A percentile compares a stretch with the other conserved stretches of the same genome.
These are phyloP conservation scores for Pseudohalonectria lignicola DNA, from an alignment of 2,329 filamentous ascomycete species.

Conservation along the genomic window DNA sequence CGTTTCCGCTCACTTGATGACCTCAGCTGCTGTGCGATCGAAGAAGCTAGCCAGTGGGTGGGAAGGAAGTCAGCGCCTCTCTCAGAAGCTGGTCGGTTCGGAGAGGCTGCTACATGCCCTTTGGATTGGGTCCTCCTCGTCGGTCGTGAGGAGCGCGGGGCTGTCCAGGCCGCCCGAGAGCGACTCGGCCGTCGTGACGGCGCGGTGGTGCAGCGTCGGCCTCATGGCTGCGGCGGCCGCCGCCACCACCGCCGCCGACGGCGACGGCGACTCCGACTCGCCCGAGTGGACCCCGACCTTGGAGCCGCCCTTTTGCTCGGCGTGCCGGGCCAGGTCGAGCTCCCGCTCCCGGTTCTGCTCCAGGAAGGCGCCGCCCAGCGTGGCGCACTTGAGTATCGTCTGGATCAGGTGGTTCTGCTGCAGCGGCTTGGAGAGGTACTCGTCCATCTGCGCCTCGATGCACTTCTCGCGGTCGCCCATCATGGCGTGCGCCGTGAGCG, in stretches of 20 bases:
- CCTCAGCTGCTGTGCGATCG: conserved; percentile 8
- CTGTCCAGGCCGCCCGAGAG: conserved; percentile 48
- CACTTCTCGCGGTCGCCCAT: conserved; percentile 96
- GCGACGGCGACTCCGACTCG: conserved; percentile 6
- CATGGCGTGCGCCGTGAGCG: conserved; percentile 96
- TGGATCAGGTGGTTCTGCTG: conserved; percentile 15
- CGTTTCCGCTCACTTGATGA: no score
- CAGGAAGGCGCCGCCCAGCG: conserved; percentile 71
- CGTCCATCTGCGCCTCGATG: conserved; percentile 98
- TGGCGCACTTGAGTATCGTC: conserved; percentile 83
- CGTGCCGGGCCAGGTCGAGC: conserved; percentile 24
- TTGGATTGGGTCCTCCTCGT: conserved; percentile 45
- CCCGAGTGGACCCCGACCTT: no score
- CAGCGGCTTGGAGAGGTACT: conserved; percentile 74
- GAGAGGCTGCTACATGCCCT: conserved; percentile 40
- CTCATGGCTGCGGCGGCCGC: background rate
- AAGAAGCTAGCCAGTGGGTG: conserved; percentile 4
- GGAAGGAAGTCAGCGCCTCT: no score
- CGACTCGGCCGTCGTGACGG: conserved; percentile 58
- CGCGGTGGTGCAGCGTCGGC: conserved; percentile 16
- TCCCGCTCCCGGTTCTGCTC: conserved; percentile 62
- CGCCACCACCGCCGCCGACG: conserved; percentile 19
- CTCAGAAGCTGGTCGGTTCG: conserved; percentile 21
- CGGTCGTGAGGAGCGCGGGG: conserved; percentile 48
- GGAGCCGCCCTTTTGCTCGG: conserved; percentile 16